Conservation (phyloP, 2,329 filamentous ascomycete genomes). For the Aspergillus niger region DNA sequence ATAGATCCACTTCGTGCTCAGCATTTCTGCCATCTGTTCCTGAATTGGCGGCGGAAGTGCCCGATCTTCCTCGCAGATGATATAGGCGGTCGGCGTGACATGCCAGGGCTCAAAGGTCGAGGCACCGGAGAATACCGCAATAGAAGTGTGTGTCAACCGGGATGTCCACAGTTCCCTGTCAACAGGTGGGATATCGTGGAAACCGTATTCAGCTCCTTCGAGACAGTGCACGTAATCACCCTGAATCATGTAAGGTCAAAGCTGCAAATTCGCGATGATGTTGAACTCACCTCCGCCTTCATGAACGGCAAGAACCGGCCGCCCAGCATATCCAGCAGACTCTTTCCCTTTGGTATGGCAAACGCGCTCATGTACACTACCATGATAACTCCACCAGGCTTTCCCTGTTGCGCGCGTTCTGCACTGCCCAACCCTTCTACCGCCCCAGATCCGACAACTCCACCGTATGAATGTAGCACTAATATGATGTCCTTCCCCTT, state of each 20-base stretch:
- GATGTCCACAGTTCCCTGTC: slow-evolving; percentile 28
- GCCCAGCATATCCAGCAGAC: slow-evolving; percentile 32
- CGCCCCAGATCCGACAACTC: slow-evolving; percentile 33
- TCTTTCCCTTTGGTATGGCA: slow-evolving; percentile 36
- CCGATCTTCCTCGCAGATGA: slow-evolving; percentile 41
- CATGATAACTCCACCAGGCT: slow-evolving; percentile 31
- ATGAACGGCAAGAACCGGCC: slow-evolving; percentile 24
- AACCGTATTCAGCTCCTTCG: slow-evolving; percentile 20
- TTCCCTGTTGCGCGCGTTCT: slow-evolving; percentile 26
- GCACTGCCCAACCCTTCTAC: slow-evolving; percentile 29
- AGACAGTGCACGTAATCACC: slow-evolving; percentile 21
- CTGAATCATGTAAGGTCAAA: slow-evolving; percentile 7
- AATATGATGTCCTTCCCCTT: slow-evolving; percentile 30
- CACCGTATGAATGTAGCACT: slow-evolving; percentile 39
- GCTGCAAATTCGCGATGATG: too few species aligned
- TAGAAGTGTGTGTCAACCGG: slow-evolving; percentile 27
- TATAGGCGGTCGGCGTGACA: slow-evolving; percentile 36
- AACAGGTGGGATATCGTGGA: slow-evolving; percentile 32
- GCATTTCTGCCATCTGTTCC: slow-evolving; percentile 29
- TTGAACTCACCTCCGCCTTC: slow-evolving; percentile 23
- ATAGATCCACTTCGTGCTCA: slow-evolving; percentile 33
- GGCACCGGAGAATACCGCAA: slow-evolving; percentile 29
- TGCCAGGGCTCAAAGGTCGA: slow-evolving; percentile 36
- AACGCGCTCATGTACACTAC: slow-evolving; percentile 41
- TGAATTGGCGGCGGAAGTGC: slow-evolving; percentile 35